Conservation (phyloP, 208 protist species). For the Trypanosoma brucei region DNA sequence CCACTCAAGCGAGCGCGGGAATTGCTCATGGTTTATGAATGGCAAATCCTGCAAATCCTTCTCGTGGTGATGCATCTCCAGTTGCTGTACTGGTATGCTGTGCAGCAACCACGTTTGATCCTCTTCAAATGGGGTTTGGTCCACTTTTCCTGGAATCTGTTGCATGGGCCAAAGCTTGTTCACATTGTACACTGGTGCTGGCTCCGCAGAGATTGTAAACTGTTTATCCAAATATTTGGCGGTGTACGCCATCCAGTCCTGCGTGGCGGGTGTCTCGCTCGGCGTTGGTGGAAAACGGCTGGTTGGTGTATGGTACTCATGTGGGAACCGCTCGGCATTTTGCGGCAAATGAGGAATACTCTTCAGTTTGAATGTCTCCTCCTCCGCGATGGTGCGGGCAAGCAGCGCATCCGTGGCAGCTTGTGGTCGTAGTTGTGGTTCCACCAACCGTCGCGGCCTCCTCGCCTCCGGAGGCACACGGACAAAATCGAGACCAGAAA, state of each 20-base stretch:
- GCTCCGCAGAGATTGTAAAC: slow-evolving; percentile 49
- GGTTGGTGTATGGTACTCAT: slow-evolving; percentile 83
- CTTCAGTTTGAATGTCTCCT: slow-evolving; percentile 25
- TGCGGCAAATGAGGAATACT: slow-evolving; percentile 48
- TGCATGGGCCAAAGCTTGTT: slow-evolving; percentile 88
- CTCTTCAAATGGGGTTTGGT: slow-evolving; percentile 87
- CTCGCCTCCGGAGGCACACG: slow-evolving; percentile 42
- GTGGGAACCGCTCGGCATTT: slow-evolving; percentile 72
- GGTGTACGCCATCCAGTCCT: slow-evolving; percentile 86
- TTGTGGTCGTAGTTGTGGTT: slow-evolving; percentile 71
- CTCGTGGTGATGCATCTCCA: slow-evolving; percentile 80
- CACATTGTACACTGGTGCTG: slow-evolving; percentile 68
- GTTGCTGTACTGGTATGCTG: slow-evolving; percentile 81
- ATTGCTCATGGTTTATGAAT: slow-evolving; percentile 88
- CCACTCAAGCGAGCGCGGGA: slow-evolving; percentile 84
- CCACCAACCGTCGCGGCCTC: slow-evolving; percentile 43
- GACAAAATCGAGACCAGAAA: slow-evolving; percentile 22
- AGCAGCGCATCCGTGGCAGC: slow-evolving; percentile 60
- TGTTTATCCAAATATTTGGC: slow-evolving; percentile 80
- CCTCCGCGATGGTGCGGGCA: slow-evolving; percentile 53
- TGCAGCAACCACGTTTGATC: slow-evolving; percentile 88
- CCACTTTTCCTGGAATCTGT: slow-evolving; percentile 78
- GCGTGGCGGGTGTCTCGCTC: slow-evolving; percentile 22
- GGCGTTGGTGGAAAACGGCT: slow-evolving; percentile 75
- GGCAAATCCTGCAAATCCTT: slow-evolving; percentile 85